phyloP scores from a whole-genome alignment of 2,329 filamentous ascomycete species.

The Paecilomyces sp. region DNA sequence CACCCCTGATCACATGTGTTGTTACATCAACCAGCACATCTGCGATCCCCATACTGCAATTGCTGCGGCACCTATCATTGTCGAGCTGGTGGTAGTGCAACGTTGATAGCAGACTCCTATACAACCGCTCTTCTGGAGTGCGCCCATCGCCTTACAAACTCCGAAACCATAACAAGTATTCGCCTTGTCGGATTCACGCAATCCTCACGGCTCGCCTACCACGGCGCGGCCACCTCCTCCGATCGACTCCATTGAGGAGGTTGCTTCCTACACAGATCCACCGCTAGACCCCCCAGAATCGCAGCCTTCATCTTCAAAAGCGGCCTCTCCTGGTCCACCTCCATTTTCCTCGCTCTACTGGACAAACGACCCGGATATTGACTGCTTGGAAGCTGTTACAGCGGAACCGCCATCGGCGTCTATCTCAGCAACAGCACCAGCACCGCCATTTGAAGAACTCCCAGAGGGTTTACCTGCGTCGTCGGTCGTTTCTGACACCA shows the following conservation, averaged over 20 bases:
- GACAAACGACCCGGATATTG: slow-evolving; percentile 33
- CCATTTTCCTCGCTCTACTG: slow-evolving; percentile 60
- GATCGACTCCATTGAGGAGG: slow-evolving; percentile 33
- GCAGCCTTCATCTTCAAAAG: slow-evolving; percentile 39
- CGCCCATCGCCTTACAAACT: background rate
- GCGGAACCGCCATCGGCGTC: slow-evolving; percentile 42
- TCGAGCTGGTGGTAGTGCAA: background rate
- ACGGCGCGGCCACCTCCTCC: slow-evolving; percentile 36
- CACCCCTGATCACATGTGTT: background rate
- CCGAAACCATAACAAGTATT: background rate
- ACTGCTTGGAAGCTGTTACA: slow-evolving; percentile 33
- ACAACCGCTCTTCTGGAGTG: background rate
- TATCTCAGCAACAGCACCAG: slow-evolving; percentile 45
- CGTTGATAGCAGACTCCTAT: background rate
- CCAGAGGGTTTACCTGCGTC: slow-evolving; percentile 38
- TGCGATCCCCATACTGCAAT: background rate
- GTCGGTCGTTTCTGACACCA: slow-evolving; percentile 64
- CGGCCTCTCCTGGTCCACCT: slow-evolving; percentile 51
- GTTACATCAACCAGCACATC: background rate
- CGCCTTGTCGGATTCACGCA: slow-evolving; percentile 27
- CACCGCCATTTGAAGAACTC: slow-evolving; percentile 44
- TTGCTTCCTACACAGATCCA: slow-evolving; percentile 32
- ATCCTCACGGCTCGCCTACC: slow-evolving; percentile 30
- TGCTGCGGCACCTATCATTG: background rate
- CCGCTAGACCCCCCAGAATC: slow-evolving; percentile 31